Evolutionary conservation across 2,329 filamentous ascomycete species (phyloP).

Genomic region (Akanthomyces muscarius): DNA sequence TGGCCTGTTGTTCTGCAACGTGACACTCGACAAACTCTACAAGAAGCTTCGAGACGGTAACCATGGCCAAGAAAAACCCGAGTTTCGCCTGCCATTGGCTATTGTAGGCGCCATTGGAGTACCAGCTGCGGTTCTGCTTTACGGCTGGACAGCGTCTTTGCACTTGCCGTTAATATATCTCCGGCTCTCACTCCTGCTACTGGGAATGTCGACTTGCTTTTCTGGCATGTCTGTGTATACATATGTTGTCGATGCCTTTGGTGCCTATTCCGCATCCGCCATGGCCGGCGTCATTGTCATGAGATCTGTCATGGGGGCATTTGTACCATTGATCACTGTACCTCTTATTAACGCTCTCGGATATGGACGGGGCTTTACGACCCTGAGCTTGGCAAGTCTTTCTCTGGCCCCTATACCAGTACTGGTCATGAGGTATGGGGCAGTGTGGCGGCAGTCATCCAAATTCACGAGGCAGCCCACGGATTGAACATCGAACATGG

Average conservation of each 20-base stretch:
- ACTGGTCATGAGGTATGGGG: constrained; percentile 47
- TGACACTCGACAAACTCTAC: constrained; percentile 50
- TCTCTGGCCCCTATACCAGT: constrained; percentile 48
- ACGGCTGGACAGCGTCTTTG: constrained; percentile 9
- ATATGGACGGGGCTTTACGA: constrained; percentile 48
- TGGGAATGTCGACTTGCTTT: not conserved
- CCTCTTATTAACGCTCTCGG: constrained; percentile 46
- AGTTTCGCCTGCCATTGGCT: constrained; percentile 50
- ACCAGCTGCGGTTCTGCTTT: not conserved
- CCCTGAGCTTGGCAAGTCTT: constrained; percentile 40
- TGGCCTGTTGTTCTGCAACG: constrained; percentile 47
- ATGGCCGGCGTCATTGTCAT: constrained; percentile 13
- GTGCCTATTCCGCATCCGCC: constrained; percentile 9
- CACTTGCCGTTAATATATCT: not conserved
- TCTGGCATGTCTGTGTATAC: not conserved
- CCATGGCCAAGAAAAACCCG: constrained; percentile 42
- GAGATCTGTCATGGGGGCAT: constrained; percentile 50
- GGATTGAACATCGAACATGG: not conserved
- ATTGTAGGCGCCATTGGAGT: constrained; percentile 34
- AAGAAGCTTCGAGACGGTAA: constrained; percentile 39
- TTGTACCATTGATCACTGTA: constrained; percentile 49
- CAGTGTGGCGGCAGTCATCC: constrained; percentile 34
- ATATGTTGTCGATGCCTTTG: constrained; percentile 14
- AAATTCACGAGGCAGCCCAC: not conserved
- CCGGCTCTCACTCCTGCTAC: not conserved